Base-by-base conservation (phyloP, 2,329 filamentous ascomycete genomes). In the Colletotrichum simmondsii region DNA sequence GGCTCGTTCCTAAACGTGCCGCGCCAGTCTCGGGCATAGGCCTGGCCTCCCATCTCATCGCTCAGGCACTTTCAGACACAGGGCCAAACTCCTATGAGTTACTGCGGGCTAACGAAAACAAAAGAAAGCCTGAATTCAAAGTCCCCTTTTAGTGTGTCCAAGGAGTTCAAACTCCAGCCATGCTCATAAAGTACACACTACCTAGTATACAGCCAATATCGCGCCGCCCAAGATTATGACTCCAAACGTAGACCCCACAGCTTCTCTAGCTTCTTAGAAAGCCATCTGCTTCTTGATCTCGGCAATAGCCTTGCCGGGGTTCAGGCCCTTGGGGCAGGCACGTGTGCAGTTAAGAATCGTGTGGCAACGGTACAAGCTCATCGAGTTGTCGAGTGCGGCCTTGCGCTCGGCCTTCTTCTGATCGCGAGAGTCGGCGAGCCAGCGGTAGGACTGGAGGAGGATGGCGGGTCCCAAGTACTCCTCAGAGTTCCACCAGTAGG, bases 401-500 rank as follows among this genome's bases (percentile, higher is more conserved):
- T 97, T 97, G 83, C 97, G 93, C 90, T 97, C 92, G 72, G 90
- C 92, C 79, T 89, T 97, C 84, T 91, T 92, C 91, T 98, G 93
- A 83, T 99, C 97, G 85, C 97, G 93, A 56, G 94, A 97, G 84
- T 99, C 97, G 81, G 92, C 93, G 77, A 99, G 89, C 97, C 97
- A 99, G 82, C 96, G 92, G 92, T 98, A 99, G 10, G 95, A 98
- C 87, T 99, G 97, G 77, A 99, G 92, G 65, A 99, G 93, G 74
- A 99, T 94, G 77, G 97, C 97, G 73, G 97, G 97, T 75, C 97
- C 97, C 63, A 99, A 94, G 88, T 99, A 99, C 85, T 98, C 95
- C 87, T 98, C 95, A 78, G 93, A 92, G 89, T 99, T 99, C 97
- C 97, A 99, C 97, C 97, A 99, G 90, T 99, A 99, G 22, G 95